Evolutionary conservation across 306 rosid species (phyloP).

Genomic region (Castanea sativa): DNA sequence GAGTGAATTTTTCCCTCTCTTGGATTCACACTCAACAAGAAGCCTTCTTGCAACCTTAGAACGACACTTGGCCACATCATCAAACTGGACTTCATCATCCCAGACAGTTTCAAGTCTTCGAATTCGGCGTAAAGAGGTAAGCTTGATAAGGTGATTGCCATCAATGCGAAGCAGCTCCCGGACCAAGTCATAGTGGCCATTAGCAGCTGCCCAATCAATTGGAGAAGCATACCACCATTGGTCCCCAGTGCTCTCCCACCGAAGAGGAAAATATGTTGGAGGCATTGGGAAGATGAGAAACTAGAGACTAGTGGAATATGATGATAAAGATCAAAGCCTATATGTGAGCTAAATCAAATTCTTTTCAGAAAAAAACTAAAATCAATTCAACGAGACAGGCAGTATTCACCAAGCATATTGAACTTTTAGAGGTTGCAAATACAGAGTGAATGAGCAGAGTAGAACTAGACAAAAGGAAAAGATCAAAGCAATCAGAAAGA

Average conservation of each 20-base stretch:
- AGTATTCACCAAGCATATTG: not conserved
- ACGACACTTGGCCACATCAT: slow-evolving; percentile 75
- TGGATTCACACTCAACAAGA: slow-evolving; percentile 62
- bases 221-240: slow-evolving; percentile 99
- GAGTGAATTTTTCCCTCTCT: slow-evolving; percentile 61
- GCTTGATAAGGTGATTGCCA: slow-evolving; percentile 87
- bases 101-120: slow-evolving; percentile 91
- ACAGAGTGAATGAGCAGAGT: not conserved
- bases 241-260: slow-evolving; percentile 99
- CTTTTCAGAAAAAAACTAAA: slow-evolving; percentile 15
- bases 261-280: slow-evolving; percentile 84
- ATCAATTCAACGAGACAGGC: slow-evolving; percentile 15
- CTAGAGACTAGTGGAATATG: slow-evolving; percentile 5
- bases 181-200: slow-evolving; percentile 92
- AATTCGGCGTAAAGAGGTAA: slow-evolving; percentile 86
- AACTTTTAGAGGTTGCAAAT: not conserved
- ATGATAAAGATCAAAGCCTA: not conserved
- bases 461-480: not conserved
- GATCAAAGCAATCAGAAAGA: not conserved
- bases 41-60: slow-evolving; percentile 68
- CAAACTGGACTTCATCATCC: slow-evolving; percentile 84
- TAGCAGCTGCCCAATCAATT: slow-evolving; percentile 95
- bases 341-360: slow-evolving; percentile 1
- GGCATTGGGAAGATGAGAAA: slow-evolving; percentile 51
- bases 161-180: slow-evolving; percentile 78